Evolutionary conservation across 176 grass and related monocot genomes (phyloP).

Genomic region (Carex myosuroides): DNA sequence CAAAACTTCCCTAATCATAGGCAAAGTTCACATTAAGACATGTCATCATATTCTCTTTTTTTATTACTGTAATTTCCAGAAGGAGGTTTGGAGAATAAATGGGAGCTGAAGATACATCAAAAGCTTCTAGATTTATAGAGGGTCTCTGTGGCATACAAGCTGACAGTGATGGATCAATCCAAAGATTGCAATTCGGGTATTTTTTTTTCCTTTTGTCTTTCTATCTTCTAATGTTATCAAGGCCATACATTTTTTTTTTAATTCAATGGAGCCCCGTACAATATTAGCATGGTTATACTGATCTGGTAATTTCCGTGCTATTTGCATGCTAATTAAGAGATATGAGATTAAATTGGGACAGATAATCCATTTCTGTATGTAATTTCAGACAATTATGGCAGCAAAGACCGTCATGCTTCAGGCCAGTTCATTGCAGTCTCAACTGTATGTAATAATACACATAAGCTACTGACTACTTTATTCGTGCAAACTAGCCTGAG

Average conservation of each 20-base stretch:
- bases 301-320: neutral
- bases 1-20: neutral
- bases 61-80: neutral
- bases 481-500: neutral
- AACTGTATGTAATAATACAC: slow-evolving; percentile 41
- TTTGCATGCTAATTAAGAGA: neutral
- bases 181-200: slow-evolving; percentile 52
- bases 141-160: slow-evolving; percentile 46
- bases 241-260: neutral
- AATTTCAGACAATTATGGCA: slow-evolving; percentile 57
- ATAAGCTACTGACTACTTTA: neutral
- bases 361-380: slow-evolving; percentile 23
- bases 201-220: neutral
- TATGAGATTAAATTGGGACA: neutral
- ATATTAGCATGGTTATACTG: neutral
- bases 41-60: neutral
- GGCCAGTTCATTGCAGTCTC: slow-evolving; percentile 73
- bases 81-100: slow-evolving; percentile 25
- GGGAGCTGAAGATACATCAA: slow-evolving; percentile 37
- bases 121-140: slow-evolving; percentile 35
- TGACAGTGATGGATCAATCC: slow-evolving; percentile 22
- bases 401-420: slow-evolving; percentile 68
- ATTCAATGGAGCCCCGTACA: neutral
- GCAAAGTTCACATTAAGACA: neutral
- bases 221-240: neutral